Conservation (phyloP, 306 rosid genomes). For the Rosa multiflora region DNA sequence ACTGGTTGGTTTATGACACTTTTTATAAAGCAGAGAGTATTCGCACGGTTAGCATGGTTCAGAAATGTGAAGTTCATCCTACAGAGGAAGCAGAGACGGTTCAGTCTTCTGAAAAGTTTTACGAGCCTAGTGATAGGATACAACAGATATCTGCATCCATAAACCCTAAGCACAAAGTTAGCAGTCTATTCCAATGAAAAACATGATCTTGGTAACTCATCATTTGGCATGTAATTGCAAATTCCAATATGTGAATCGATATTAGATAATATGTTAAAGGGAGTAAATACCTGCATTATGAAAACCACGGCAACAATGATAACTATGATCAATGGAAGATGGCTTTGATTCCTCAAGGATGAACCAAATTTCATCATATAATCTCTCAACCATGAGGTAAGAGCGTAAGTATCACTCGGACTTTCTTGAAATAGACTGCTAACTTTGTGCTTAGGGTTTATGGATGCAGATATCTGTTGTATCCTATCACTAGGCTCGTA, state of each 20-base stretch:
- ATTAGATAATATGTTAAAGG: constrained; percentile 9
- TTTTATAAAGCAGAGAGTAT: constrained; percentile 40
- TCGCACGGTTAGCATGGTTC: constrained; percentile 22
- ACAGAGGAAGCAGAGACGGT: constrained; percentile 38
- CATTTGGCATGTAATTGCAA: background rate
- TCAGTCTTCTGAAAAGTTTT: constrained; percentile 50
- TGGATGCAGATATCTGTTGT: constrained; percentile 27
- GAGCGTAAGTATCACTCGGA: constrained; percentile 30
- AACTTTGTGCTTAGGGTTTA: constrained; percentile 30
- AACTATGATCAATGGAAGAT: constrained; percentile 54
- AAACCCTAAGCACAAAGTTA: constrained; percentile 31
- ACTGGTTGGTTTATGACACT: constrained; percentile 14
- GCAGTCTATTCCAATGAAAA: constrained; percentile 4
- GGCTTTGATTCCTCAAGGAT: constrained; percentile 62
- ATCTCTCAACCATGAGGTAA: constrained; percentile 49
- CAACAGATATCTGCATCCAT: constrained; percentile 28
- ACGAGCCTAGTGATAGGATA: constrained; percentile 32
- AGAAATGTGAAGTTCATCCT: constrained; percentile 37
- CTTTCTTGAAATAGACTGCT: constrained; percentile 38
- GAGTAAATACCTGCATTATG: constrained; percentile 78
- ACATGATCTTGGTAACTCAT: background rate
- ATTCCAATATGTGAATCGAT: constrained; percentile 1
- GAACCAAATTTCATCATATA: constrained; percentile 41
- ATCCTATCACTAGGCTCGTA: constrained; percentile 34
- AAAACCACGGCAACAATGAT: constrained; percentile 68